Evolutionary conservation across 495 filamentous ascomycete species (phyloP), one percentile per base, ranked within the genome.

Genomic region (Parachaetomium inaequale): DNA sequence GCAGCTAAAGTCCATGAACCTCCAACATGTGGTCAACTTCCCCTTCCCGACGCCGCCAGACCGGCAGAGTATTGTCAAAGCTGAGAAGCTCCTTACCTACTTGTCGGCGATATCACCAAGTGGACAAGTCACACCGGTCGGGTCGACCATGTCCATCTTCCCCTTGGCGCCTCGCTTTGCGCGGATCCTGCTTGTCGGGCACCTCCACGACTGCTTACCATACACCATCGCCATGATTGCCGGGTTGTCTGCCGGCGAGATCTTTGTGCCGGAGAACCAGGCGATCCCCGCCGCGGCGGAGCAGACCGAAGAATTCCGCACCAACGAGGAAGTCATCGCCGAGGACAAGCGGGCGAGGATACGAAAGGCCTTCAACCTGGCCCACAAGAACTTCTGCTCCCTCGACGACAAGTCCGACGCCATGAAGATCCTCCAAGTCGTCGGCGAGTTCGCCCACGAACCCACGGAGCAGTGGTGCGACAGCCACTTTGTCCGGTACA

Each of bases 21-120:
- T 97, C 25, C 89, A 93, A 64, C 88, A 92, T 58, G 88, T 98
- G 3, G 85, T 88, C 69, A 96, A 93, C 68, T 99, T 99, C 72
- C 95, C 94, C n/a, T 99, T 98, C 72, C 95, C 95, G 8, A 96
- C 95, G 4, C 87, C 91, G 7, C 95, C 94, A 21, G 89, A 92
- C 63, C 86, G 87, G 15, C 79, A 87, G 61, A 90, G 87, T 63
- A 81, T 99, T 1, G 81, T 83, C 49, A 93, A 89, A 68, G 92
- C 95, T 21, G 94, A 98, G 72, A 93, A 88, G 68, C 81, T 97
- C 7, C 77, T 96, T 10, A 85, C 82, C 43, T 88, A 92, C 67
- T 79, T 93, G 10, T 84, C 85, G 12, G 89, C 88, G 6, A 77
- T 90, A 29, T 82, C 84, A 11, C 69, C 81, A 8, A 79, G 79